Evolutionary conservation across 2,329 filamentous ascomycete species (phyloP).

Genomic region (Boeremia exigua): DNA sequence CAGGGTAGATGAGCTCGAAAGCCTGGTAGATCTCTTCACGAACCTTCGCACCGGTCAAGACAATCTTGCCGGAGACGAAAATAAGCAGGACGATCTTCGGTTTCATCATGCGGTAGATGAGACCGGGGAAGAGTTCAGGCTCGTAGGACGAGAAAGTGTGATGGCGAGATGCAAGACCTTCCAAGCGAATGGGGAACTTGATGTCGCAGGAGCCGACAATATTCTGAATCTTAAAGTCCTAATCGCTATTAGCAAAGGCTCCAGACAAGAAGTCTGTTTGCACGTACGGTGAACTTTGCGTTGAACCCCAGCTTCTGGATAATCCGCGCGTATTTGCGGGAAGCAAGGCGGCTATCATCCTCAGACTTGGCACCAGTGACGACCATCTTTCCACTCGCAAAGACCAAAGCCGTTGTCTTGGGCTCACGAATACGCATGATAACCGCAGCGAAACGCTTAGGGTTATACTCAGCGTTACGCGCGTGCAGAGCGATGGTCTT

Average conservation of each 20-base stretch:
- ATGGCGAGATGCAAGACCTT: conserved; percentile 94
- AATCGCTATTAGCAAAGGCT: conserved; percentile 24
- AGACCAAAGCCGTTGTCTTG: conserved; percentile 97
- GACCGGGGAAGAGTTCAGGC: conserved; percentile 96
- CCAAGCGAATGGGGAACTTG: conserved; percentile 97
- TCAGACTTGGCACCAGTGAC: conserved; percentile 98
- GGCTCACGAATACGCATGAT: conserved; percentile 99
- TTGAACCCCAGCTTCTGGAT: conserved; percentile 99
- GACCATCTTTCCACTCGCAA: conserved; percentile 99
- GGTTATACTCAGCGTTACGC: conserved; percentile 98
- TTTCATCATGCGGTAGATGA: conserved; percentile 99
- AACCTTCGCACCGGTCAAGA: conserved; percentile 95
- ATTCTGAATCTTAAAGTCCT: conserved; percentile 95
- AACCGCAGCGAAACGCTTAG: conserved; percentile 98
- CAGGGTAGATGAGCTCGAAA: conserved; percentile 46
- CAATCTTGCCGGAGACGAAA: conserved; percentile 98
- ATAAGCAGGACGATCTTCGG: conserved; percentile 98
- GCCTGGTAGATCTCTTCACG: conserved; percentile 81
- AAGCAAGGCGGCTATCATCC: conserved; percentile 96
- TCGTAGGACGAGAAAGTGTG: conserved; percentile 97
- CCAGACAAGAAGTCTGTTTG: conserved; percentile 20
- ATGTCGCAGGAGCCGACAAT: conserved; percentile 99
- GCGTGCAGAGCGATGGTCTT: conserved; percentile 99
- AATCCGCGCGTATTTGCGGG: conserved; percentile 96
- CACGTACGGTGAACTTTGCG: conserved; percentile 81